Evolutionary conservation across 768 basidiomycete genomes (phyloP).

Genomic region (Rhodotorula babjevae): DNA sequence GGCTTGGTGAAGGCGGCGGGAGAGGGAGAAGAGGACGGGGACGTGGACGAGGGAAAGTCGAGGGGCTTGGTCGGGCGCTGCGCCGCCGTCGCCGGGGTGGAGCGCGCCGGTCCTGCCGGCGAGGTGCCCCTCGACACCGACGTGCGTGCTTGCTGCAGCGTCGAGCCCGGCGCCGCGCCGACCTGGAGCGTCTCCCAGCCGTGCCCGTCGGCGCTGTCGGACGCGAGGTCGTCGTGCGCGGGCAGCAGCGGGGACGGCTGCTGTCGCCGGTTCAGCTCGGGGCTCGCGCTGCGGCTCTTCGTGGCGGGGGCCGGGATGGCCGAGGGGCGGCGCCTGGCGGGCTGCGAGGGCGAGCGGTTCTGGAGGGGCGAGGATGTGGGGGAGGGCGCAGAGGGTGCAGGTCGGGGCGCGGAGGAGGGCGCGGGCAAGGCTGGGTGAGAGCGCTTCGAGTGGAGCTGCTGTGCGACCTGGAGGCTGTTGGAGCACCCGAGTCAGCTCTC

Average conservation of each 20-base stretch:
- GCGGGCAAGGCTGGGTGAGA: background rate
- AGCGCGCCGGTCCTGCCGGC: too few species aligned
- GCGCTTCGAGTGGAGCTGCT: conserved; percentile 10
- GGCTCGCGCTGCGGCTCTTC: background rate
- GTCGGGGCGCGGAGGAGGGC: background rate
- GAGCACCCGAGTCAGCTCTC: background rate
- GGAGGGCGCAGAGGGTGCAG: too few species aligned
- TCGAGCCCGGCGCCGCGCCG: background rate
- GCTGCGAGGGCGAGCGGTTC: background rate
- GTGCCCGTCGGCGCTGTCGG: background rate
- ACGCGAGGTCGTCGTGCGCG: too few species aligned
- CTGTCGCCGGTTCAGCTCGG: too few species aligned
- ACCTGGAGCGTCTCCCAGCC: conserved; percentile 31
- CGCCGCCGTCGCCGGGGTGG: background rate
- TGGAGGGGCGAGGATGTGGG: background rate
- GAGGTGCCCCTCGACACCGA: too few species aligned
- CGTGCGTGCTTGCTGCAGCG: too few species aligned
- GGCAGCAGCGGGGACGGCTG: too few species aligned
- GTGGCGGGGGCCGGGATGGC: background rate
- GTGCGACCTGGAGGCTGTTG: conserved; percentile 9
- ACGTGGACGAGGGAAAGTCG: background rate
- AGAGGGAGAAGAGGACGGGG: too few species aligned
- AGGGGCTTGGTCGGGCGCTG: background rate
- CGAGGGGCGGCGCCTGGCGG: background rate
- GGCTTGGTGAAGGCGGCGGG: background rate